These are phyloP conservation scores for Erigeron canadensis DNA, from an alignment of 129 eudicot species.

Conservation along the genomic window DNA sequence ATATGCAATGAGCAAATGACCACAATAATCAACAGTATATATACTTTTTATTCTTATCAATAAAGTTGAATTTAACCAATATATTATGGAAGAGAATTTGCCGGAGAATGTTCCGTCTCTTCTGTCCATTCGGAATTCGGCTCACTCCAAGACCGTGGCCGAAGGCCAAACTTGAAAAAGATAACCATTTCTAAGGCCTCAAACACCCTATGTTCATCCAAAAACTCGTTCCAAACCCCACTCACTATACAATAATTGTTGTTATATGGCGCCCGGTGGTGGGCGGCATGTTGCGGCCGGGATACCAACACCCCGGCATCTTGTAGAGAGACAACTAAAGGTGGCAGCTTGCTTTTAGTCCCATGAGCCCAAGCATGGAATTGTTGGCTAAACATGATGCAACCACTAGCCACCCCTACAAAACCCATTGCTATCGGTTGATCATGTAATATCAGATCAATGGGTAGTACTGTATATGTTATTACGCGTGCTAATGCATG, in stretches of 20 bases:
- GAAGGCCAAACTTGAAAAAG: conserved; percentile 66
- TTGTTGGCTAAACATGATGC: conserved; percentile 95
- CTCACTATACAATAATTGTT: conserved; percentile 84
- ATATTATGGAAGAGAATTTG: background rate
- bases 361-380: conserved; percentile 95
- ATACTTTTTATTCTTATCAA: background rate
- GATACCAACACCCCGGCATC: conserved; percentile 66
- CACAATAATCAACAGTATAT: conserved; percentile 6
- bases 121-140: conserved; percentile 66
- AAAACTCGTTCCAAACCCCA: conserved; percentile 69
- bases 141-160: conserved; percentile 87
- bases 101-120: conserved; percentile 29
- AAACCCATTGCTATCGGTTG: conserved; percentile 53
- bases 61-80: background rate
- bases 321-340: conserved; percentile 63
- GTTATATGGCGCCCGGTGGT: conserved; percentile 78
- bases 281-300: conserved; percentile 64
- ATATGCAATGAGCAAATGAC: background rate
- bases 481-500: conserved; percentile 67
- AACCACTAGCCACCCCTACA: conserved; percentile 63
- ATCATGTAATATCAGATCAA: conserved; percentile 49
- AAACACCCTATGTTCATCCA: conserved; percentile 71
- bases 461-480: conserved; percentile 52
- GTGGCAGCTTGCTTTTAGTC: conserved; percentile 75
- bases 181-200: conserved; percentile 75